Evolutionary conservation across 2,329 filamentous ascomycete species (phyloP).

Genomic region (Talaromyces rugulosus): DNA sequence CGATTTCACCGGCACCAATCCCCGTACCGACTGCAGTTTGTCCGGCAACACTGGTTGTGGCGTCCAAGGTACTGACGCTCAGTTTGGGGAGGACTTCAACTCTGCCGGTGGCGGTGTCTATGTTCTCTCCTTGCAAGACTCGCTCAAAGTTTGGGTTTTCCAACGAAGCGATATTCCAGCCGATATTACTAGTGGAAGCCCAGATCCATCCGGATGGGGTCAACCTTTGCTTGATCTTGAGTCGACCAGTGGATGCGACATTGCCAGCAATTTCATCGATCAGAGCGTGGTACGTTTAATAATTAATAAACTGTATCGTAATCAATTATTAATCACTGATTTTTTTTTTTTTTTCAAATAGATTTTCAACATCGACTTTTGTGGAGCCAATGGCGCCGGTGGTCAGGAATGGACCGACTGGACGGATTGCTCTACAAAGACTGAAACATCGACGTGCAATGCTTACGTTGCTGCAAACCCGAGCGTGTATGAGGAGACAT

Average conservation of each 20-base stretch:
- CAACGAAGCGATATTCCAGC: constrained; percentile 38
- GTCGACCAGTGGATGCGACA: constrained; percentile 35
- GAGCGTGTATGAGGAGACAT: constrained; percentile 5
- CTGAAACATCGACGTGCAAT: constrained; percentile 9
- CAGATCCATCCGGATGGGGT: constrained; percentile 44
- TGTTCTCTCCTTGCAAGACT: constrained; percentile 45
- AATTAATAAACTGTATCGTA: not conserved
- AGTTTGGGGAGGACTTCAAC: constrained; percentile 55
- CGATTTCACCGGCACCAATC: constrained; percentile 47
- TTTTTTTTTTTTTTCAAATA: not conserved
- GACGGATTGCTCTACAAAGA: constrained; percentile 7
- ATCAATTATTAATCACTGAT: not conserved
- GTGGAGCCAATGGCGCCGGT: constrained; percentile 7
- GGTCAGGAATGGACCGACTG: constrained; percentile 8
- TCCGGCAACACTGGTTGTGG: constrained; percentile 36
- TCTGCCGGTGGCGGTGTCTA: constrained; percentile 46
- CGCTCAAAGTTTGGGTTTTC: constrained; percentile 52
- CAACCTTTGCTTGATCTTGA: constrained; percentile 43
- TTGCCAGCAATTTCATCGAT: constrained; percentile 37
- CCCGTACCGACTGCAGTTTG: constrained; percentile 48
- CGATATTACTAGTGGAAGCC: constrained; percentile 41
- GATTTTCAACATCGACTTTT: constrained; percentile 13
- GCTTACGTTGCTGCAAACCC: constrained; percentile 12
- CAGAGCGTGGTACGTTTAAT: constrained; percentile 37
- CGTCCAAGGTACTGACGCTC: constrained; percentile 34